phyloP scores from a whole-genome alignment of 179 eudicot genomes.

The Actinidia polygama region DNA sequence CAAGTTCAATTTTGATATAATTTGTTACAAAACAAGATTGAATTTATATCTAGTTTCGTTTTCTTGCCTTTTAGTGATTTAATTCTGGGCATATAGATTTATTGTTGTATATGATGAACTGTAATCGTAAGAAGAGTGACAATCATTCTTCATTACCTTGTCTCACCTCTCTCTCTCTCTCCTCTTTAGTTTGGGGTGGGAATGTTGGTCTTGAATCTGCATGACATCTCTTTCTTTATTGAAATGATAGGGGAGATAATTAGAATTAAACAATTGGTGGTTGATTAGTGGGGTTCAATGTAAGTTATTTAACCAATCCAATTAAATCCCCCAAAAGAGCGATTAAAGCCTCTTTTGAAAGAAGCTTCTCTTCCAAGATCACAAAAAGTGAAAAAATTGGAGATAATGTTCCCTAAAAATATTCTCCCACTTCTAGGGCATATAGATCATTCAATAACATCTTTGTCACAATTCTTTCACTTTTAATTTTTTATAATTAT shows the following conservation, averaged over 20 bases:
- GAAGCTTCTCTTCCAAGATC: neutral
- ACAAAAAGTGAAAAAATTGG: neutral
- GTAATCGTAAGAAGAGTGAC: too few species aligned
- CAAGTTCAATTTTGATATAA: too few species aligned
- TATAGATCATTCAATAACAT: neutral
- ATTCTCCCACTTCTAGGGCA: neutral
- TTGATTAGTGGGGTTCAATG: neutral
- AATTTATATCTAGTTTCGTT: too few species aligned
- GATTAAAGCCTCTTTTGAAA: neutral
- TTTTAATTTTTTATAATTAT: neutral
- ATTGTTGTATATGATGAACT: too few species aligned
- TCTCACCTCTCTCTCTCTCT: too few species aligned
- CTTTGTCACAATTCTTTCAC: neutral
- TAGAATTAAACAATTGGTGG: neutral
- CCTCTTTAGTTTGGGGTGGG: neutral
- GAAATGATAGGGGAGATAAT: neutral
- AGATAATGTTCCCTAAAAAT: neutral
- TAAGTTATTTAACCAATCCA: neutral
- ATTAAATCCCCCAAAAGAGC: neutral
- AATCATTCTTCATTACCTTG: too few species aligned
- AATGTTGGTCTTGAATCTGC: constrained; percentile 1
- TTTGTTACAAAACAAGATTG: too few species aligned
- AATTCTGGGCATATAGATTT: too few species aligned
- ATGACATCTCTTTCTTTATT: neutral
- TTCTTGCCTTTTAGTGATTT: too few species aligned